phyloP scores from a whole-genome alignment of 345 rosid genomes.

The Trapa bicornis region DNA sequence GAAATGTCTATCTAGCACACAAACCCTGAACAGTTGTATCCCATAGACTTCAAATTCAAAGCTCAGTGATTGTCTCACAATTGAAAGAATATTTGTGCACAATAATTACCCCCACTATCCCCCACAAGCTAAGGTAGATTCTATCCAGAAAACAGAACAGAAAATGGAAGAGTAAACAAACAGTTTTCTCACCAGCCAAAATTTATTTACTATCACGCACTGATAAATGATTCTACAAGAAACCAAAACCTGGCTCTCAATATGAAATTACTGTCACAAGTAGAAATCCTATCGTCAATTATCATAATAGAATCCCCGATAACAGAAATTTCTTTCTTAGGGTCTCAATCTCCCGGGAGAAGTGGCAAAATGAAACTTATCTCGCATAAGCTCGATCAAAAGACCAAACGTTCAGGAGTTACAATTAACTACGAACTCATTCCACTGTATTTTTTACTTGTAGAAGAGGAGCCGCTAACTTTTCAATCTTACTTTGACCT shows the following conservation, averaged over 20 bases:
- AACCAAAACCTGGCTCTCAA: background rate
- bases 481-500: background rate
- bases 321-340: background rate
- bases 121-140: background rate
- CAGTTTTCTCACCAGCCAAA: background rate
- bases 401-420: background rate
- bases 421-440: background rate
- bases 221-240: background rate
- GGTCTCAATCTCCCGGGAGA: background rate
- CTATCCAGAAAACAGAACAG: background rate
- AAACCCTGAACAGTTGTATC: background rate
- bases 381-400: background rate
- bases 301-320: background rate
- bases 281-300: background rate
- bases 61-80: background rate
- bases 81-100: background rate
- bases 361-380: background rate
- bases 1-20: background rate
- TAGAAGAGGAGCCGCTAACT: background rate
- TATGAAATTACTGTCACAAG: background rate
- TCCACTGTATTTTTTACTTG: background rate
- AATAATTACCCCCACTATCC: background rate
- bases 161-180: background rate
- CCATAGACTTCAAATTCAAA: background rate
- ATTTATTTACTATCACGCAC: too few relatives aligned